Percentiles rank a stretch among this genome's conserved stretches.
phyloP scores from a whole-genome alignment of 352 stramenopile genomes.

The Achlya hypogyna region DNA sequence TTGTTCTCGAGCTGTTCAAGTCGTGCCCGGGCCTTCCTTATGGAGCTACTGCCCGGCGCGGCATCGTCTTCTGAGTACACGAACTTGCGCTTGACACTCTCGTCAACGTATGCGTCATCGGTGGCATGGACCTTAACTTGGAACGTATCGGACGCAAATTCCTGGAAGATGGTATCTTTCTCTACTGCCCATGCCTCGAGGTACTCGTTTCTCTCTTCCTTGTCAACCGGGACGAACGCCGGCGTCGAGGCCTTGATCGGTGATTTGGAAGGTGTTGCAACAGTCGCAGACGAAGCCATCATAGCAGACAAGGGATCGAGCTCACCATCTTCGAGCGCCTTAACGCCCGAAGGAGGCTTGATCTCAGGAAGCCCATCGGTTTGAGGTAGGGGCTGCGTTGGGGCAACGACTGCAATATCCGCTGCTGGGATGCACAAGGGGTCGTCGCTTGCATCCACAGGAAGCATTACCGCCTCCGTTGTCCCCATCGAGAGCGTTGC shows the following conservation, averaged over 20 bases:
- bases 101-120: slow-evolving; percentile 38
- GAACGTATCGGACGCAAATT: slow-evolving; percentile 56
- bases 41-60: slow-evolving; percentile 24
- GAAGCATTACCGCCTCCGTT: neutral
- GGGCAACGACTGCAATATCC: too few species aligned
- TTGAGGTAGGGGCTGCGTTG: too few species aligned
- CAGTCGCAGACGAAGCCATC: neutral
- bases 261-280: neutral
- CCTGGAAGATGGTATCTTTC: slow-evolving; percentile 54
- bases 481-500: slow-evolving; percentile 8
- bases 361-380: too few species aligned
- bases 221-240: neutral
- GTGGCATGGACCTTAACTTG: slow-evolving; percentile 71
- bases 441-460: neutral
- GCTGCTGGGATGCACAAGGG: neutral
- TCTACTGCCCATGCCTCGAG: slow-evolving; percentile 48
- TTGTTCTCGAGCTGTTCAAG: slow-evolving; percentile 49
- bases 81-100: slow-evolving; percentile 26
- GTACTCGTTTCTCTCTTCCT: slow-evolving; percentile 35
- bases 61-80: slow-evolving; percentile 20
- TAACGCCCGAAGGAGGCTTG: slow-evolving; percentile 20
- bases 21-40: slow-evolving; percentile 59
- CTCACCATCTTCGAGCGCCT: slow-evolving; percentile 56
- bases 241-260: neutral
- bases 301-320: slow-evolving; percentile 57